Base-by-base conservation (phyloP, 2,329 filamentous ascomycete genomes). In the Exophiala aquamarina region DNA sequence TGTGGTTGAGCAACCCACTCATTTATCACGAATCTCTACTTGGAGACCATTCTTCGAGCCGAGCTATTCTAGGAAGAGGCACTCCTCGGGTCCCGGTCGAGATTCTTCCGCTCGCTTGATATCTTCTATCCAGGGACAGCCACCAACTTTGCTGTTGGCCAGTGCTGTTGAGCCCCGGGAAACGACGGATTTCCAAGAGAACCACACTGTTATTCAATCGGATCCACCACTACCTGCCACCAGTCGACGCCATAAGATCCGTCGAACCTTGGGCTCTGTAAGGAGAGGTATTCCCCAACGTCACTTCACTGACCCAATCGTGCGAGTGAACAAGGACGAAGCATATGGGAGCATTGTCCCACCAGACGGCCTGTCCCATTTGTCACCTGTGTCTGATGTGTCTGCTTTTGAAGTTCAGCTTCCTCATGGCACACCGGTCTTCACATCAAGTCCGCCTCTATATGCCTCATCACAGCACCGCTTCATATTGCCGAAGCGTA, bases 1-100 rank as follows among this genome's bases (percentile, higher is more conserved):
- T 19, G 28, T 47, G 31, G 37, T 40, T 23, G 44, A 44, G 44
- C 31, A 43, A 11, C 32, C 48, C 2, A 21, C 15, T 13, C 47
- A 49, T 18, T 26, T 43, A 20, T 32, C 56, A 38, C 44, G 47
- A 18, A 20, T 40, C 17, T 37, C 49, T 40, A 54, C 38, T 2
- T 73, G 69, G 70, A 61, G 57, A 44, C 69, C 70, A 11, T 73
- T 70, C 50, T 66, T 73, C 40, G 58, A 57, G 33, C 56, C 63
- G 13, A 60, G 55, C 37, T 56, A 58, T n/a, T 63, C 68, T 9
- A 72, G 69, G 52, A 68, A 67, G 52, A 65, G 71, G 49, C 65
- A 66, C 40, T 63, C 69, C 5, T 58, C 66, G 19, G 63, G 65
- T 15, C 34, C 36, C 2, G 28, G 43, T 19, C 46, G 47, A 14